Evolutionary conservation across 2,329 filamentous ascomycete genomes (phyloP), one percentile per base, ranked within the genome.

Genomic region (Colletotrichum musae): DNA sequence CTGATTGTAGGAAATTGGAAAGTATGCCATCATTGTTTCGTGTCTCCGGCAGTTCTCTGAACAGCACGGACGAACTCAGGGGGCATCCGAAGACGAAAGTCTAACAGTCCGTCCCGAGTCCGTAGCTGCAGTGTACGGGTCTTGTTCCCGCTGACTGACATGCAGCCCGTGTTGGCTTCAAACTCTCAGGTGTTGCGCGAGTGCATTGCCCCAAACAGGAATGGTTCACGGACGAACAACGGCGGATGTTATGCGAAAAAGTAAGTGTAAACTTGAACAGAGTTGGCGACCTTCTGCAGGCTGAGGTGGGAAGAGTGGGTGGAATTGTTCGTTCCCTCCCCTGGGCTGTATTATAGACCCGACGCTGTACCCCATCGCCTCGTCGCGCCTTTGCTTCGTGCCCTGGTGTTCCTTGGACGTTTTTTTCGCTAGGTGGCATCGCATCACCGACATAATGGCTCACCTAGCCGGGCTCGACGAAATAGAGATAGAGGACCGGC

Each of bases 81-180:
- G 48, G 53, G 26, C 39, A 6, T 58, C 60, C 47, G 47, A 21
- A 16, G 26, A 57, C 45, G 47, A 57, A 26, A 66, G 48, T 56
- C 43, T 45, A 45, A 47, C 36, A 3, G 26, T 13, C 41, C 48
- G 5, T 24, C 32, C 32, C 12, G 32, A 36, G 32, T 36, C 32
- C 32, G 32, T 36, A 36, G 32, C 32, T 36, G 32, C 7, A 6
- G 32, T 10, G 32, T 1, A 32, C 15, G 21, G 16, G 57, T 47
- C 15, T 52, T 18, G 15, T 50, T 57, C 18, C 36, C 56, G 57
- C 32, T 56, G 6, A 18, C n/a, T 41, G 26, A 16, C 9, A 28
- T 26, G 13, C 5, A 47, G 56, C 60, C 62, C 47, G 62, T 57
- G 66, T 21, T 28, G 28, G 3, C 16, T 9, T 32, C 13, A 18